Base-by-base conservation (phyloP, 176 grass and related monocot species). In the Chrysopogon serrulatus region DNA sequence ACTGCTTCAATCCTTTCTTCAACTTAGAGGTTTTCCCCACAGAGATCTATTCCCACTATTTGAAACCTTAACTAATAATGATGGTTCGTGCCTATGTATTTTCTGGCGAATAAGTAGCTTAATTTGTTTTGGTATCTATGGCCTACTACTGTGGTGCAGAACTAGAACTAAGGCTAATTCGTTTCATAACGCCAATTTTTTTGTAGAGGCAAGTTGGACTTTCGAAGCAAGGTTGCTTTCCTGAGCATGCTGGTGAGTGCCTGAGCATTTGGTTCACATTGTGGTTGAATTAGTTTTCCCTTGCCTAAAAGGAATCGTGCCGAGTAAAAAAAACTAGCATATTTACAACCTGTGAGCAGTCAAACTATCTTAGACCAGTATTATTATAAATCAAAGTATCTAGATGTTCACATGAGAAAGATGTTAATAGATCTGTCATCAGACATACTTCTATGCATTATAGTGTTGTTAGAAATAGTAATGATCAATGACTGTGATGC, bases 181-280 rank as follows among this genome's bases (percentile, higher is more conserved):
- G 19, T 80, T 49, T 79, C 7, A 60, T 72, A 16, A 64, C 53
- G 39, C 75, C 47, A 11, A 71, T 79, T 54, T 94, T 47, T 83
- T 86, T 90, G 80, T 85, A 94, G 94, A 90, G 73, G 75, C 80
- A 88, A 85, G 68, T 85, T 80, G 88, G 90, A 87, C 81, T 87
- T 69, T 86, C 82, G 90, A 94, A 92, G 76, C 87, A 78, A 44
- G 88, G 84, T 14, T 78, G 54, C 39, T 56, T 78, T 48, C 82
- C 79, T 37, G 87, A 92, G 70, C 73, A 85, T 76, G 47, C 26
- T 74, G 88, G 85, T 97, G 81, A 86, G 73, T 80, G 21, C 47
- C 45, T 15, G 68, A 73, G 76, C 53, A 41, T 90, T 88, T 54
- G 30, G 51, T 76, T 44, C 21, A 71, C 33, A 82, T 75, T 71